Evolutionary conservation across 2,329 filamentous ascomycete genomes (phyloP).

Genomic region (Aspergillus hiratsukae): DNA sequence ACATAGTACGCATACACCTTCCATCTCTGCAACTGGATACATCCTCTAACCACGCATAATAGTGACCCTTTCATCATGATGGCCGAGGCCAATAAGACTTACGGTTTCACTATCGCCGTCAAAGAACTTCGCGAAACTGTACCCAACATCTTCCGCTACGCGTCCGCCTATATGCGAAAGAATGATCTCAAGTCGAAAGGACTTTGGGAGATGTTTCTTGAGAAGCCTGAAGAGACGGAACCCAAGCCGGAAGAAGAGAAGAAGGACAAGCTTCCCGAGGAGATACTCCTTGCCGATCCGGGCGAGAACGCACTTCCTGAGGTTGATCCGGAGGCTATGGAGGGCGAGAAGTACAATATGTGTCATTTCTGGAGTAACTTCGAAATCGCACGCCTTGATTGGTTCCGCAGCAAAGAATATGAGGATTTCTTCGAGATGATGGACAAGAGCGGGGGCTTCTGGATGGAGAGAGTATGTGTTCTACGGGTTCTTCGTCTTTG

Average conservation of each 20-base stretch:
- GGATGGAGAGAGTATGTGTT: conserved; percentile 88
- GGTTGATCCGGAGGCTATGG: conserved; percentile 89
- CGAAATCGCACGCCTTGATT: conserved; percentile 89
- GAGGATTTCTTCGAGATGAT: conserved; percentile 99
- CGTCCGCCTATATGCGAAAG: conserved; percentile 91
- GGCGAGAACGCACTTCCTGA: conserved; percentile 67
- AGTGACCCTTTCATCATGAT: conserved; percentile 95
- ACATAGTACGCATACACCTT: conserved; percentile 69
- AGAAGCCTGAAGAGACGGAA: conserved; percentile 54
- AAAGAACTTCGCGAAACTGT: conserved; percentile 98
- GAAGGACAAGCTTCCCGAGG: conserved; percentile 70
- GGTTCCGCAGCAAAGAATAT: conserved; percentile 96
- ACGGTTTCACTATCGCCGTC: conserved; percentile 97
- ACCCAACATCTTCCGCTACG: conserved; percentile 97
- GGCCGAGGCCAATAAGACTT: conserved; percentile 92
- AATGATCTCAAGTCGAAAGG: conserved; percentile 89
- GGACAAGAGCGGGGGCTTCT: conserved; percentile 96
- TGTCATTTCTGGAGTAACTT: conserved; percentile 99
- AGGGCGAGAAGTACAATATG: conserved; percentile 98
- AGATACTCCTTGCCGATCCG: conserved; percentile 73
- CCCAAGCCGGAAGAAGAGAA: conserved; percentile 59
- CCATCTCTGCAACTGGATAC: not conserved
- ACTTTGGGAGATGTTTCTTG: conserved; percentile 97
- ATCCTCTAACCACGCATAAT: conserved; percentile 26
- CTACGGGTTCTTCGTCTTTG: conserved; percentile 15